phyloP scores from a whole-genome alignment of 768 basidiomycete genomes.

The Phlebiopsis flavidoalba region DNA sequence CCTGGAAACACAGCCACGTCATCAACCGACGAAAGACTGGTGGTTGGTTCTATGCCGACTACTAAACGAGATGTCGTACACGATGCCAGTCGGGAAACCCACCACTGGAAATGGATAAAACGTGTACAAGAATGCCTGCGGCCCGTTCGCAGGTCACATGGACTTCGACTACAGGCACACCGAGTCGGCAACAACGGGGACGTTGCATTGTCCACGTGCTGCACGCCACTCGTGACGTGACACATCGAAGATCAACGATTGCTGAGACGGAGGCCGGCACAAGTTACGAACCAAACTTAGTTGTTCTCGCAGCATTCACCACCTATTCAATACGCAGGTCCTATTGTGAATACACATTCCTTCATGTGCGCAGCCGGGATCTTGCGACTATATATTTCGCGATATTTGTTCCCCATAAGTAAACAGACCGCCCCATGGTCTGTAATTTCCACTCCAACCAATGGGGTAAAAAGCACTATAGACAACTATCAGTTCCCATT shows the following conservation, averaged over 20 bases:
- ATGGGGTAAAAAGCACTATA: slow-evolving; percentile 35
- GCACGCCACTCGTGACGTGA: slow-evolving; percentile 50
- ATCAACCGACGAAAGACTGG: slow-evolving; percentile 77
- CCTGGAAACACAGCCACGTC: slow-evolving; percentile 55
- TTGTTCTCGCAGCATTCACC: slow-evolving; percentile 58
- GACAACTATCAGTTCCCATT: slow-evolving; percentile 55
- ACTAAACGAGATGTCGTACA: slow-evolving; percentile 65
- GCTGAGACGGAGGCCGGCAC: slow-evolving; percentile 59
- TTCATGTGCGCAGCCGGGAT: slow-evolving; percentile 28
- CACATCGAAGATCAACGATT: slow-evolving; percentile 59
- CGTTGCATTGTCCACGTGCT: slow-evolving; percentile 59
- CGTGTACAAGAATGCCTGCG: slow-evolving; percentile 46
- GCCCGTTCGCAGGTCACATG: slow-evolving; percentile 54
- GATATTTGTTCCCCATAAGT: slow-evolving; percentile 24
- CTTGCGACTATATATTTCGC: not conserved
- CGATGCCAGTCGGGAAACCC: slow-evolving; percentile 51
- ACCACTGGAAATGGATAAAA: slow-evolving; percentile 72
- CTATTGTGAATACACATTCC: slow-evolving; percentile 40
- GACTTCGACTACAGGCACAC: slow-evolving; percentile 44
- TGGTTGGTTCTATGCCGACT: slow-evolving; percentile 66
- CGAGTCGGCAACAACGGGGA: slow-evolving; percentile 35
- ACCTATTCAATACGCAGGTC: slow-evolving; percentile 59
- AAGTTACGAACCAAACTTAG: slow-evolving; percentile 45
- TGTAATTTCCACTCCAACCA: slow-evolving; percentile 44
- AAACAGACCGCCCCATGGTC: slow-evolving; percentile 44